phyloP scores from a whole-genome alignment of 768 basidiomycete genomes.

The Podaxis carcinomalis region DNA sequence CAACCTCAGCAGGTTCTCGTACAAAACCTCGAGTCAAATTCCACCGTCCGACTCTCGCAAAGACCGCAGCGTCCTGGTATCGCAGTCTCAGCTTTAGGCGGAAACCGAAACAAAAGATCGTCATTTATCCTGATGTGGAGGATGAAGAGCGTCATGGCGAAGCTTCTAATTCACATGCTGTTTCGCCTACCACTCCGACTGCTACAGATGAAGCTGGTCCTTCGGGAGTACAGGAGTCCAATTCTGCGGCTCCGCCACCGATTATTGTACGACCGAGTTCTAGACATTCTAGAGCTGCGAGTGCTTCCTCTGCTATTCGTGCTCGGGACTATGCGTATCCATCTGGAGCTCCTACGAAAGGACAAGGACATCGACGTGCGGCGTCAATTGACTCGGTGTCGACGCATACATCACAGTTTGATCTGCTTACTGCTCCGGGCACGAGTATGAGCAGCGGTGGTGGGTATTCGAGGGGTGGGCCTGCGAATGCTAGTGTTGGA shows the following conservation, averaged over 20 bases:
- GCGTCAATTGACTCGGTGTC: conserved; percentile 10
- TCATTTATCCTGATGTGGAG: conserved; percentile 29
- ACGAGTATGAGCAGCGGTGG: background rate
- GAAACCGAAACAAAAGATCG: conserved; percentile 23
- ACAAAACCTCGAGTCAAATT: conserved; percentile 19
- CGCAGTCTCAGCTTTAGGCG: conserved; percentile 32
- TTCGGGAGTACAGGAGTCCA: background rate
- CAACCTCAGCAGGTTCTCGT: conserved; percentile 12
- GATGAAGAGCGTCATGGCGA: conserved; percentile 21
- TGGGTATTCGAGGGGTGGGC: conserved; percentile 1
- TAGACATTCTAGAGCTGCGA: conserved; percentile 10
- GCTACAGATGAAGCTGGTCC: background rate
- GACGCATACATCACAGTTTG: conserved; percentile 14
- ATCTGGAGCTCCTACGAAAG: background rate
- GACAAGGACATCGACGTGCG: background rate
- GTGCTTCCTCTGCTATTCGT: background rate
- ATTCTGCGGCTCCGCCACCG: background rate
- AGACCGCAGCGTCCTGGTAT: conserved; percentile 36
- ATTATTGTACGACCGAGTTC: background rate
- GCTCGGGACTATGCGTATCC: background rate
- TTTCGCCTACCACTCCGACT: background rate
- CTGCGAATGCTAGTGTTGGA: background rate
- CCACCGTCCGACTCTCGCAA: conserved; percentile 21
- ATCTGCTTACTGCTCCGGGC: conserved; percentile 12
- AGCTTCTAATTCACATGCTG: conserved; percentile 1